Conservation (phyloP, 176 grass and related monocot species). For the Carex scoparia region DNA sequence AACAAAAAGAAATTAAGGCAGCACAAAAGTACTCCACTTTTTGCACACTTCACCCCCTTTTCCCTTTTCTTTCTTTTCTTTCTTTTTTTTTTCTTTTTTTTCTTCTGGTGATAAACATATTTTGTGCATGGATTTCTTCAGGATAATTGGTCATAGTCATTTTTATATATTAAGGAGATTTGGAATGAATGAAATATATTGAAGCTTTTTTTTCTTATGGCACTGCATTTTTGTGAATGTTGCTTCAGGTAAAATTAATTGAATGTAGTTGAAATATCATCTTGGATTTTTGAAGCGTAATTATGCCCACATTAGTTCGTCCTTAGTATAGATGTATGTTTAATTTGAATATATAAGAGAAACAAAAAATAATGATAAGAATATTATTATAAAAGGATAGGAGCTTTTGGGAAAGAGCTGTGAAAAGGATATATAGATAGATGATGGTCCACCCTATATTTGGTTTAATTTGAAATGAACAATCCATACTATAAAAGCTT, state of each 20-base stretch:
- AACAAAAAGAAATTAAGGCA: neutral
- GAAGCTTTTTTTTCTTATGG: neutral
- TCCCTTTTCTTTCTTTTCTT: neutral
- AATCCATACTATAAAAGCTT: neutral
- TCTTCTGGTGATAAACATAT: neutral
- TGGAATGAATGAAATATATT: neutral
- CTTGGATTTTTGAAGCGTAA: too few species aligned
- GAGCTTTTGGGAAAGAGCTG: neutral
- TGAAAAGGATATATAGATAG: neutral
- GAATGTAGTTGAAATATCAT: neutral
- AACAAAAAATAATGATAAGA: neutral
- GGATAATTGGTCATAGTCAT: neutral
- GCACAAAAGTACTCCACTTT: conserved; percentile 21
- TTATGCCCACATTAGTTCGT: neutral
- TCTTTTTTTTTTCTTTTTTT: neutral
- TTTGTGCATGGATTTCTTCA: conserved; percentile 1
- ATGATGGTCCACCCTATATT: neutral
- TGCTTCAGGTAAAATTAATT: neutral
- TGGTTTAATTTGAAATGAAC: neutral
- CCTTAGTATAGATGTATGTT: neutral
- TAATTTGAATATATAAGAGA: neutral
- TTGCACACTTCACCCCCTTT: conserved; percentile 13
- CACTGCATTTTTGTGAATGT: neutral
- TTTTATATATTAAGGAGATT: neutral
- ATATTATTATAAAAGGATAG: conserved; percentile 6